Conservation (phyloP, 2,329 filamentous ascomycete species). For the Diaporthe caulivora region DNA sequence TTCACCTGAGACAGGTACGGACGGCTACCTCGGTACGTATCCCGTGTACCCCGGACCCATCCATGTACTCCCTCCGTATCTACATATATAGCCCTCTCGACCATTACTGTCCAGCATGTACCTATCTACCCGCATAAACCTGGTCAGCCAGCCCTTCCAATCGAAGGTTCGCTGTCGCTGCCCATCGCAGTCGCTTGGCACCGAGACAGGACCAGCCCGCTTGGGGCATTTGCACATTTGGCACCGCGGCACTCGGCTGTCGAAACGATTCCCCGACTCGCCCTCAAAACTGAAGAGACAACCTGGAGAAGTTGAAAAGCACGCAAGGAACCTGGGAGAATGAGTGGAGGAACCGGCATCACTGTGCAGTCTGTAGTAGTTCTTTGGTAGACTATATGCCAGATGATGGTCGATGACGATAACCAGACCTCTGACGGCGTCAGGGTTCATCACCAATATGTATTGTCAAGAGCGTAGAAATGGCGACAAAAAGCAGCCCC, state of each 20-base stretch:
- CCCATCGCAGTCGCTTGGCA: constrained; percentile 18
- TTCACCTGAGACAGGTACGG: constrained; percentile 32
- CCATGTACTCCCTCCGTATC: too few relatives aligned
- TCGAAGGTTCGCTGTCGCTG: constrained; percentile 14
- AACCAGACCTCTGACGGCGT: neutral
- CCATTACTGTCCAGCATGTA: too few relatives aligned
- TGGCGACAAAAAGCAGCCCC: neutral
- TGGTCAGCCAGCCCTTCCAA: constrained; percentile 1
- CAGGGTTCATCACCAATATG: neutral
- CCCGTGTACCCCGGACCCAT: constrained; percentile 6
- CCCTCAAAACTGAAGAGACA: neutral
- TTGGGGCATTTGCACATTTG: neutral
- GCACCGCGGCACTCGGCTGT: constrained; percentile 10
- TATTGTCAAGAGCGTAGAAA: neutral
- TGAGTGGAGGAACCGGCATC: neutral
- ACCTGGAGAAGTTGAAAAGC: neutral
- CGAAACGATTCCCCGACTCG: constrained; percentile 3
- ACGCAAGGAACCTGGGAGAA: neutral
- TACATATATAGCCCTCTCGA: neutral
- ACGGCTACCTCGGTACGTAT: constrained; percentile 7
- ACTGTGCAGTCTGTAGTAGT: neutral
- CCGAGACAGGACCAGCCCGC: constrained; percentile 3
- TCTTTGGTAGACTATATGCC: neutral
- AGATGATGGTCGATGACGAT: neutral
- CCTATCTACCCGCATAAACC: neutral